Conservation (phyloP, 2,329 filamentous ascomycete species). For the Rutstroemia sp. region DNA sequence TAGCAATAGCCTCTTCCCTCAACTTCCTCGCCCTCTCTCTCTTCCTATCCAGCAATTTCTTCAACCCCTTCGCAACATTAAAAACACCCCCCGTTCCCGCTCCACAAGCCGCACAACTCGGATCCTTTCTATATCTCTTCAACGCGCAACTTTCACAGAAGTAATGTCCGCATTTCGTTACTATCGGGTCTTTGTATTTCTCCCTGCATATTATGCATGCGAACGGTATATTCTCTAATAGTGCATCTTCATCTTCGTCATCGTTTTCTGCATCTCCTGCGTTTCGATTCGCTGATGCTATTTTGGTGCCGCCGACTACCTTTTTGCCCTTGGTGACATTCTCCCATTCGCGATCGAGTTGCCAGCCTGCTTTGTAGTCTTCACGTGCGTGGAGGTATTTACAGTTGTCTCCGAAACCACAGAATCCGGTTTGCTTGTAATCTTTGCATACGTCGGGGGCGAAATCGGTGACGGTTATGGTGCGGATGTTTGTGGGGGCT, state of each 20-base stretch:
- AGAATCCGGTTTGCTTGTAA: slow-evolving; percentile 68
- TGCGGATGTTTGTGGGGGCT: slow-evolving; percentile 81
- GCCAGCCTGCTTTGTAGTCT: slow-evolving; percentile 88
- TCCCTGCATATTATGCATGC: slow-evolving; percentile 30
- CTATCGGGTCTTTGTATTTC: slow-evolving; percentile 54
- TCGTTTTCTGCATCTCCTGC: slow-evolving; percentile 21
- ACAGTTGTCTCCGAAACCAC: slow-evolving; percentile 46
- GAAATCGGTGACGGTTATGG: slow-evolving; percentile 84
- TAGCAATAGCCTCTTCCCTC: slow-evolving; percentile 44
- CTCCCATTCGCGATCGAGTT: slow-evolving; percentile 93
- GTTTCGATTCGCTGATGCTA: slow-evolving; percentile 28
- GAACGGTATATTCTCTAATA: slow-evolving; percentile 29
- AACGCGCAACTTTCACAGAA: slow-evolving; percentile 91
- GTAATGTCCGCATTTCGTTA: slow-evolving; percentile 91
- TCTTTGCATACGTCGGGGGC: slow-evolving; percentile 94
- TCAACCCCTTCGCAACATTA: slow-evolving; percentile 76
- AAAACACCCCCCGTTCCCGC: slow-evolving; percentile 84
- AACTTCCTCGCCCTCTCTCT: slow-evolving; percentile 47
- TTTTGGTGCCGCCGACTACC: slow-evolving; percentile 47
- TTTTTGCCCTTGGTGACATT: slow-evolving; percentile 67
- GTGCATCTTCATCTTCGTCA: slow-evolving; percentile 35
- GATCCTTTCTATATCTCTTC: slow-evolving; percentile 77
- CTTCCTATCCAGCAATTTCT: slow-evolving; percentile 65
- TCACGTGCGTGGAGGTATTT: slow-evolving; percentile 73
- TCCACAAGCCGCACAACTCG: slow-evolving; percentile 79